Evolutionary conservation across 1,139 yeast genomes (phyloP), one percentile per base, ranked within the genome.

Genomic region (Taphrina flavorubra): DNA sequence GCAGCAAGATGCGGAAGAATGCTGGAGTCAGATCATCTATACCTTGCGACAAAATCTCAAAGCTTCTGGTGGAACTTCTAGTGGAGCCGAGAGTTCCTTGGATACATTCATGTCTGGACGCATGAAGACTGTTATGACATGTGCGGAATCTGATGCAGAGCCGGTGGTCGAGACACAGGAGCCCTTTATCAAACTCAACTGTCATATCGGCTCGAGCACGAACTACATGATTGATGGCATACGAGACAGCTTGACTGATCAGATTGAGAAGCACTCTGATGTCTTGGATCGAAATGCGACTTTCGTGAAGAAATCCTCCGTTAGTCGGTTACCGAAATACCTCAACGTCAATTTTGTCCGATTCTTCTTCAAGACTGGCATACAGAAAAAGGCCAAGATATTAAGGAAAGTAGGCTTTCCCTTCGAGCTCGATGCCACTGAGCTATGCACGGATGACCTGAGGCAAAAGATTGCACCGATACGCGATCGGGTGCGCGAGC

Each of bases 1-100:
- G 77, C 99, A 94, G 80, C 99, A 94, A 78, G 99, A 94, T 81
- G 99, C 99, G 0, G 99, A 94, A 79, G 99, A 94, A 77, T 90
- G 95, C 36, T 92, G 87, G 80, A 88, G 97, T 14, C 95, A 90
- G 76, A 83, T 94, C 69, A 79, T 92, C 72, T 80, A 82, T 59
- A 62, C 62, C 34, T 31, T 70, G 39, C 57, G 70, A 31, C 60
- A 51, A 25, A 63, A 67, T 31, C 53, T 69, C 40, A 49, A 36
- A 18, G 37, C 59, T 13, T 62, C 55, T 16, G 58, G 64, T 34
- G 68, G 70, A 20, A 66, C 71, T 7, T 10, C 42, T 11, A 47
- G 20, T 5, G 59, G 42, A 11, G 67, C 53, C 18, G 61, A 63
- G 25, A 55, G 74, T 14, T 79, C 84, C 68, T 76, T 87, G 46